These are phyloP conservation scores for Monilinia aucupariae DNA, from an alignment of 2,329 filamentous ascomycete species.

Conservation along the genomic window DNA sequence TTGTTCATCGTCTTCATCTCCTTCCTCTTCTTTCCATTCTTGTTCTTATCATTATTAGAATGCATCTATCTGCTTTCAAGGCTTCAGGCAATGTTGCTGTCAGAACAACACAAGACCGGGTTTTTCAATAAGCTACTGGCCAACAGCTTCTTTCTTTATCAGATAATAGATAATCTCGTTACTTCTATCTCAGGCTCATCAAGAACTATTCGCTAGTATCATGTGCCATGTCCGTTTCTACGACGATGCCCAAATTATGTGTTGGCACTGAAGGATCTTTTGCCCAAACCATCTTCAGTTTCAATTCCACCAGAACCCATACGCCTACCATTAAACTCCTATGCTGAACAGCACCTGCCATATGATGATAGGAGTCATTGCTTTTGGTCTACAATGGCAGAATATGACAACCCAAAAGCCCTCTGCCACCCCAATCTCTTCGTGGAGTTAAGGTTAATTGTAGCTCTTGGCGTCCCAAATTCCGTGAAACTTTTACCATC, in stretches of 20 bases:
- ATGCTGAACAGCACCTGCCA: constrained; percentile 9
- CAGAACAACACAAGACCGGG: too few species aligned
- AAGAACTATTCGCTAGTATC: background rate
- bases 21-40: too few species aligned
- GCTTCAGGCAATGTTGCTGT: background rate
- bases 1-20: background rate
- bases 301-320: constrained; percentile 9
- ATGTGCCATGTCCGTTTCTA: background rate
- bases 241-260: background rate
- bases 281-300: background rate
- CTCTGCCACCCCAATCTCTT: constrained; percentile 83
- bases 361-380: background rate
- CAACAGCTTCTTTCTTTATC: background rate
- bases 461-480: constrained; percentile 46
- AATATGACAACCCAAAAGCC: constrained; percentile 85
- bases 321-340: constrained; percentile 25
- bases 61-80: background rate
- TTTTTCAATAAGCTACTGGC: background rate
- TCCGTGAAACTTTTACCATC: constrained; percentile 59
- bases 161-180: background rate
- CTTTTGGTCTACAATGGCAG: constrained; percentile 58
- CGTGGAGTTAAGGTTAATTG: constrained; percentile 69
- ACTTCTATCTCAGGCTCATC: background rate
- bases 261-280: background rate
- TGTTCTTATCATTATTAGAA: background rate